Base-by-base conservation (phyloP, 2,329 filamentous ascomycete genomes). In the Botrytis cinerea region DNA sequence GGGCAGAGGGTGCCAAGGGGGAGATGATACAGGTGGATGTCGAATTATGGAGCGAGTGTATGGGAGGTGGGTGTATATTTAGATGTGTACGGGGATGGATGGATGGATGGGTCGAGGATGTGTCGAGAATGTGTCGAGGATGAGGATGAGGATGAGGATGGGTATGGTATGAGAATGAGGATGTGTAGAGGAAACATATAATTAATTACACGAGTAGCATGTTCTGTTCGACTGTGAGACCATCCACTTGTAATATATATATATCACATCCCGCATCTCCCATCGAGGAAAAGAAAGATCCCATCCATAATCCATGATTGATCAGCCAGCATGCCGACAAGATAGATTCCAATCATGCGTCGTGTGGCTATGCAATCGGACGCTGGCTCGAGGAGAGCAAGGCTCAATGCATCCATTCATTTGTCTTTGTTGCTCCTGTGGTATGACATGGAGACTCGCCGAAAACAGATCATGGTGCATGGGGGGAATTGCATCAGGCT, bases 391-490 rank as follows among this genome's bases (percentile, higher is more conserved):
- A 22, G 16, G 45, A 43, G 1, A 51, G 51, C 18, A 57, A 54
- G 66, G 66, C 48, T 57, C 67, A 67, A 32, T 28, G 28, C 28
- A 28, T 4, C 3, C 48, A 54, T 67, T 46, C 38, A 28, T n/a
- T 54, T n/a, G 7, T n/a, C 59, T 62, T 72, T 67, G 70, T 67
- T 66, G 46, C 35, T 12, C 40, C 51, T 59, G 68, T 38, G 38
- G 62, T 67, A 43, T 43, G n/a, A 66, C 48, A 66, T n/a, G 4
- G 46, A 38, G 43, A 5, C 28, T 35, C 70, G 66, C 70, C 61
- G 60, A 71, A 71, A 71, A 64, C 70, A 71, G 70, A 45, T 18
- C 20, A 45, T 4, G 2, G 46, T 71, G 46, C 60, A 64, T 51
- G n/a, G 7, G 48, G 18, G 57, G 12, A 63, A 48, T 22, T 40